phyloP scores from a whole-genome alignment of 169 alveolate species.

The Plasmodium falciparum region DNA sequence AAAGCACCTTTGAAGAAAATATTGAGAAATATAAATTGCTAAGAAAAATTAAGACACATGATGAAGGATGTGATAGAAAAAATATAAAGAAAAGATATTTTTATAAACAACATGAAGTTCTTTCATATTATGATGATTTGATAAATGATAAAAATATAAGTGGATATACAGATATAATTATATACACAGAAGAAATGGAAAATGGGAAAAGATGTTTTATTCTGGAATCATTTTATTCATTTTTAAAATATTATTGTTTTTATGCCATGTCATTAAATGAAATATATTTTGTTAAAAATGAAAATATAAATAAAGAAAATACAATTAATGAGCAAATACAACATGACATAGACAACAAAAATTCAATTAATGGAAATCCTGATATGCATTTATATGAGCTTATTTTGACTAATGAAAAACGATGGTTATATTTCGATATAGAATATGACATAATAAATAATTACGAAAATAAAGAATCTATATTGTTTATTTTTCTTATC shows the following conservation, averaged over 20 bases:
- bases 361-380: neutral
- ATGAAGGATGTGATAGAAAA: neutral
- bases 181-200: conserved; percentile 73
- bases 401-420: conserved; percentile 50
- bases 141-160: neutral
- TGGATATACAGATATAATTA: conserved; percentile 16
- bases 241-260: conserved; percentile 52
- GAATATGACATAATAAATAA: conserved; percentile 46
- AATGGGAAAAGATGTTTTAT: conserved; percentile 70
- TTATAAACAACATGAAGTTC: conserved; percentile 74
- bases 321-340: neutral
- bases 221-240: conserved; percentile 32
- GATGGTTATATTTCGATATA: conserved; percentile 74
- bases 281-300: conserved; percentile 25
- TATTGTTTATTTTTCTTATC: conserved; percentile 54
- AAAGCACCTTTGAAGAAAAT: conserved; percentile 14
- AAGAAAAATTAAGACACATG: conserved; percentile 25
- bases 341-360: neutral
- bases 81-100: conserved; percentile 27
- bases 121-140: conserved; percentile 29
- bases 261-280: conserved; percentile 46
- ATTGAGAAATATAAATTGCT: conserved; percentile 46
- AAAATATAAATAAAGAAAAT: neutral
- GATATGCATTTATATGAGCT: conserved; percentile 68
- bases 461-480: conserved; percentile 37